phyloP scores from a whole-genome alignment of 164 flowering plant species.

The Dillenia suffruticosa region DNA sequence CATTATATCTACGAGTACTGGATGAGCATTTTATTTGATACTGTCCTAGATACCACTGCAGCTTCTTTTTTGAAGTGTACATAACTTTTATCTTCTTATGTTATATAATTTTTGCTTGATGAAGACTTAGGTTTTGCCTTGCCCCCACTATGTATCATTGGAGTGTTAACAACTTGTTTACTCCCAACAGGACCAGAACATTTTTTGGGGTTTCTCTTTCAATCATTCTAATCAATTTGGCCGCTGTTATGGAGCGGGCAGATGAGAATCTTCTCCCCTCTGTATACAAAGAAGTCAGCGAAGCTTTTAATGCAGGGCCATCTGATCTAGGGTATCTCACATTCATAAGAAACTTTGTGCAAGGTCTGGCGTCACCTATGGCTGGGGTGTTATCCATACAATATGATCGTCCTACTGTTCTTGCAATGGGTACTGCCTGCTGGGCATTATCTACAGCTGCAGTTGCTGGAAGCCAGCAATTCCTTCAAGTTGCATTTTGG shows the following conservation, averaged over 20 bases:
- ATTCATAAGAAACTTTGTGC: conserved; percentile 75
- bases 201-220: conserved; percentile 84
- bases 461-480: conserved; percentile 70
- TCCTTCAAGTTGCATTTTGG: conserved; percentile 84
- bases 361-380: conserved; percentile 77
- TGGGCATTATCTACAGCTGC: conserved; percentile 99
- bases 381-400: conserved; percentile 77
- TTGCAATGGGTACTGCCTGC: conserved; percentile 74
- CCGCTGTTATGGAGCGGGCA: conserved; percentile 93
- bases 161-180: conserved; percentile 1
- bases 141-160: too few relatives aligned
- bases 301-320: conserved; percentile 80
- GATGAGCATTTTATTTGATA: too few relatives aligned
- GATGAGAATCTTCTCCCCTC: conserved; percentile 94
- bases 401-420: conserved; percentile 84
- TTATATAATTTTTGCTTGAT: too few relatives aligned
- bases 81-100: too few relatives aligned
- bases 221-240: conserved; percentile 85
- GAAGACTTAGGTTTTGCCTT: too few relatives aligned
- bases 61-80: too few relatives aligned
- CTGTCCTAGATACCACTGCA: too few relatives aligned
- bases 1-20: too few relatives aligned
- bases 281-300: conserved; percentile 97
- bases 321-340: conserved; percentile 92
- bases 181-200: conserved; percentile 42